These are phyloP conservation scores for Cicer cuneatum DNA, from an alignment of 306 rosid genomes.

Conservation along the genomic window DNA sequence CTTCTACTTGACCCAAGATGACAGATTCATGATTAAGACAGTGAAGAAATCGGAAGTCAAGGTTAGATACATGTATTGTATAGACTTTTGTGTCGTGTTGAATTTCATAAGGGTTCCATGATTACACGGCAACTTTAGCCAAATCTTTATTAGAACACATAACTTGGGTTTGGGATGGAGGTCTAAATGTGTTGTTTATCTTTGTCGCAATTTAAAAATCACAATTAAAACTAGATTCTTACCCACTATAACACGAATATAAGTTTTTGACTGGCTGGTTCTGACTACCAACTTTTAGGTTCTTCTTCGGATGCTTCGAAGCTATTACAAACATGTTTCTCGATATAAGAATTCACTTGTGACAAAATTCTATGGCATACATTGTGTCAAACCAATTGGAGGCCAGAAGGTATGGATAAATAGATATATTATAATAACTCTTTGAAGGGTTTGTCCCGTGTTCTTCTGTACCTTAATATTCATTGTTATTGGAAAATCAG, in stretches of 20 bases:
- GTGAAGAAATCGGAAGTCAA: conserved; percentile 99
- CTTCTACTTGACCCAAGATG: conserved; percentile 96
- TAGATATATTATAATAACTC: conserved; percentile 7
- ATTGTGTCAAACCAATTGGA: conserved; percentile 96
- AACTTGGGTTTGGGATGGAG: conserved; percentile 13
- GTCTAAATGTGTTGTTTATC: not conserved
- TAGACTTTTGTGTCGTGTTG: conserved; percentile 17
- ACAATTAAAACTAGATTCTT: not conserved
- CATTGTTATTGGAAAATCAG: conserved; percentile 52
- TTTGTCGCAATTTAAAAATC: not conserved
- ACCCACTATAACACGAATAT: not conserved
- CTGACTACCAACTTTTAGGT: conserved; percentile 60
- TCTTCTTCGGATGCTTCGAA: conserved; percentile 92
- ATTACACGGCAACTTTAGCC: not conserved
- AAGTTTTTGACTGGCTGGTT: conserved; percentile 15
- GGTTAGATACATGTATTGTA: conserved; percentile 57
- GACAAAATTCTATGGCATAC: conserved; percentile 91
- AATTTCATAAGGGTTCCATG: not conserved
- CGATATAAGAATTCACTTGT: conserved; percentile 85
- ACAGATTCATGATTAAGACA: conserved; percentile 93
- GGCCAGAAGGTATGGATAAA: conserved; percentile 79
- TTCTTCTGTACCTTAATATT: conserved; percentile 29
- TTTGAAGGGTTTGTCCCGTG: conserved; percentile 20
- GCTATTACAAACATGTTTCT: conserved; percentile 78
- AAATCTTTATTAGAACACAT: not conserved